Conservation (phyloP, 2,329 filamentous ascomycete genomes). For the Colletotrichum acutatum region DNA sequence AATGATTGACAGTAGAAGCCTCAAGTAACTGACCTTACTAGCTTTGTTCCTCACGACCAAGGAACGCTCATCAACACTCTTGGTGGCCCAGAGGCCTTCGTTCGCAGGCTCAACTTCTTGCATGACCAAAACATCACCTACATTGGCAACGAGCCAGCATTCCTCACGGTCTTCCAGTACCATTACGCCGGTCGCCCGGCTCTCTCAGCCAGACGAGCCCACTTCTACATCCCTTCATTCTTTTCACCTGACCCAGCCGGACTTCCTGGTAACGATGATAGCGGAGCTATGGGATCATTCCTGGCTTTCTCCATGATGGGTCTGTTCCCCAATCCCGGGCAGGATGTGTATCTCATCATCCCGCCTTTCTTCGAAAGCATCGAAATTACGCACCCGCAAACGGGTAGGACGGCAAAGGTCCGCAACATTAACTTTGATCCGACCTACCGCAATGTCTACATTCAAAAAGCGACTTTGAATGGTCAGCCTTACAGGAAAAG, state of each 20-base stretch:
- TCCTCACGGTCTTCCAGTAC: conserved; percentile 74
- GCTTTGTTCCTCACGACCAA: conserved; percentile 66
- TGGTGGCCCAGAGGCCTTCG: conserved; percentile 68
- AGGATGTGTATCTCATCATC: conserved; percentile 77
- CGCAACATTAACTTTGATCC: conserved; percentile 72
- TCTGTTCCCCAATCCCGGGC: conserved; percentile 74
- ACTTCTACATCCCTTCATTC: conserved; percentile 73
- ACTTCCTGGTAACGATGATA: conserved; percentile 77
- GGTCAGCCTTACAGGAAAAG: conserved; percentile 70
- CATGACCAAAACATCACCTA: conserved; percentile 74
- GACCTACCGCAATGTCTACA: conserved; percentile 66
- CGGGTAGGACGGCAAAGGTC: conserved; percentile 69
- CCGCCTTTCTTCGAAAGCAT: conserved; percentile 74
- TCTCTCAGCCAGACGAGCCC: conserved; percentile 62
- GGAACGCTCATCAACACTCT: conserved; percentile 66
- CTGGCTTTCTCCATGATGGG: conserved; percentile 76
- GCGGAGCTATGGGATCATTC: conserved; percentile 77
- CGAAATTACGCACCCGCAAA: conserved; percentile 66
- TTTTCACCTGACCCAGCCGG: conserved; percentile 70
- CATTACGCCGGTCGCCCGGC: conserved; percentile 75
- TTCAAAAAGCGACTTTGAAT: conserved; percentile 73
- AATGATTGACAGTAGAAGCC: too few species aligned
- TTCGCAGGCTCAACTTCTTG: conserved; percentile 70
- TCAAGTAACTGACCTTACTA: conserved; percentile 31
- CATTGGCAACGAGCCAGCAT: conserved; percentile 71